phyloP scores from a whole-genome alignment of 805 yeast species.

The Grigorovia humatica region DNA sequence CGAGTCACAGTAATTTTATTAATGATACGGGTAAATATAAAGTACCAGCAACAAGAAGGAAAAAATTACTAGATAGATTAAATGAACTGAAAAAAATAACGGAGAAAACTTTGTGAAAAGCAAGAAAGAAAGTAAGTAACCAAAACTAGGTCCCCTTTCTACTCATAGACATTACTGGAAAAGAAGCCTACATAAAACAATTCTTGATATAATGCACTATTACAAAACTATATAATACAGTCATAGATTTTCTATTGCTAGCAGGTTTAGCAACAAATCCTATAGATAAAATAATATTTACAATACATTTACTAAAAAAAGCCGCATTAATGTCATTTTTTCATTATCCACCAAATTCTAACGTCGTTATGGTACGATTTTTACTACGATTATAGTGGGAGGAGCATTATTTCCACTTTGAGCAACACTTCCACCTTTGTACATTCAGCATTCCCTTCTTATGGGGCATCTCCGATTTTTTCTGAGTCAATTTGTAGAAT shows the following conservation, averaged over 20 bases:
- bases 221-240: no score
- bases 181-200: no score
- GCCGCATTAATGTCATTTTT: neutral
- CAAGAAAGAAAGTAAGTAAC: no score
- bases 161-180: no score
- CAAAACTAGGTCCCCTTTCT: no score
- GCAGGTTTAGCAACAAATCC: neutral
- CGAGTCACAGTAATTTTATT: neutral
- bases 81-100: slow-evolving; percentile 23
- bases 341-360: neutral
- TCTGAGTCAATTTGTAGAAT: neutral
- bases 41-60: slow-evolving; percentile 21
- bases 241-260: neutral
- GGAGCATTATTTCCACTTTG: neutral
- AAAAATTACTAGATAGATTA: slow-evolving; percentile 27
- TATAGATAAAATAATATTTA: neutral
- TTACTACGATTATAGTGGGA: neutral
- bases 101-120: neutral
- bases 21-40: slow-evolving; percentile 3
- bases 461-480: neutral
- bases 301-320: neutral
- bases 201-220: no score
- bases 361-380: neutral
- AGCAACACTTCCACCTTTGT: neutral
- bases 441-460: neutral